These are phyloP conservation scores for Castanospermum australe DNA, from an alignment of 306 rosid genomes.

Conservation along the genomic window DNA sequence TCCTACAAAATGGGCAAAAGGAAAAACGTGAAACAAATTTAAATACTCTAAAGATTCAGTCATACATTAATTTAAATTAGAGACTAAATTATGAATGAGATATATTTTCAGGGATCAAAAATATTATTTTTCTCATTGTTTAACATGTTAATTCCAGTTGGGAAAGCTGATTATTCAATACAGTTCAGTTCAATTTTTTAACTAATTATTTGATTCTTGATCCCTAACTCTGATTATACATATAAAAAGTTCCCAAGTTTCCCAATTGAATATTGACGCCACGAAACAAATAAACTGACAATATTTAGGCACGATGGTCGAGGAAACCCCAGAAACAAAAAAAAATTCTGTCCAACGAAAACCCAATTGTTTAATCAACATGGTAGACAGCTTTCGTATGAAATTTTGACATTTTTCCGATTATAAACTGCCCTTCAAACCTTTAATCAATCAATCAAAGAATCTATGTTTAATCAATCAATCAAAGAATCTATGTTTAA, in stretches of 20 bases:
- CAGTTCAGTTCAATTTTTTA: not conserved
- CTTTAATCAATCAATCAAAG: not conserved
- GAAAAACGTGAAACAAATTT: too few relatives aligned
- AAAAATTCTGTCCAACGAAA: not conserved
- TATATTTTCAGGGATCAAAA: too few relatives aligned
- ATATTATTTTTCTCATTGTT: too few relatives aligned
- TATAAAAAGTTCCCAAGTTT: not conserved
- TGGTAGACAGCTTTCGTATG: not conserved
- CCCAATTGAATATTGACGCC: not conserved
- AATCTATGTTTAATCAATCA: not conserved
- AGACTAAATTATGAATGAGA: too few relatives aligned
- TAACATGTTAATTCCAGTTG: not conserved
- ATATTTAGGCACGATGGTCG: not conserved
- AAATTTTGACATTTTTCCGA: constrained; percentile 1
- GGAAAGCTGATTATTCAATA: not conserved
- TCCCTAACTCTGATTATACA: not conserved
- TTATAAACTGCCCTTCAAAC: not conserved
- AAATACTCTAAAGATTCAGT: too few relatives aligned
- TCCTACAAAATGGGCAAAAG: too few relatives aligned
- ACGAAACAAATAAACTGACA: not conserved
- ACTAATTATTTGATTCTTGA: too few relatives aligned
- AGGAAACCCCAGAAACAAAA: not conserved
- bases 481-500: not conserved
- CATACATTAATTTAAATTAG: too few relatives aligned
- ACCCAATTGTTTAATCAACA: not conserved